Evolutionary conservation across 176 grass and related monocot genomes (phyloP), one percentile per base, ranked within the genome.

Genomic region (Oryza coarctata): DNA sequence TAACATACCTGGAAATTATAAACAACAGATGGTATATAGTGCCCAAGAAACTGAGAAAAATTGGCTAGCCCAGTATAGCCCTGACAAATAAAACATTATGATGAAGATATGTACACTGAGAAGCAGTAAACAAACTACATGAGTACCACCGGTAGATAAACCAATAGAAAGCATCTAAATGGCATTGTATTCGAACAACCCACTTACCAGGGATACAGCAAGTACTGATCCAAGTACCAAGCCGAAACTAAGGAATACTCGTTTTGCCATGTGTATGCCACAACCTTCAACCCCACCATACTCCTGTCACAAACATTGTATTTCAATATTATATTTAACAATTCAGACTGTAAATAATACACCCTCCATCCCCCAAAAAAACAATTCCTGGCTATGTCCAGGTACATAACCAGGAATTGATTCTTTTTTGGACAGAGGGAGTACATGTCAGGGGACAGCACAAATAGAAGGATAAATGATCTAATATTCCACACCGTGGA

Each of bases 181-280:
- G 45, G 18, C 28, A 33, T 18, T 68, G 27, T 9, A 76, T 74
- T 73, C 17, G 7, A 73, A 50, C 14, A 79, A 47, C 31, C 12
- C 30, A 87, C 47, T 43, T 26, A 95, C 84, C 71, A 90, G 33
- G 57, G 87, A 93, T 73, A 82, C 39, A 76, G 87, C 47, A 79
- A 90, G 62, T 68, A 94, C 90, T 73, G 87, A 91, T 57, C 81
- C 84, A 62, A 94, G 86, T 58, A 97, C 87, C 74, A 91, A 89
- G 75, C 76, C 60, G 47, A 94, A 86, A 80, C 84, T 84, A 55
- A 82, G 77, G 6, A 94, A 70, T 40, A 97, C 73, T 50, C 71
- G 78, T 32, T 94, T 94, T 79, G 84, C 87, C 89, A 97, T 91
- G 43, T 83, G 81, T 66, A 94, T 58, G 69, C 89, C 90, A 71